Base-by-base conservation (phyloP, 176 grass and related monocot genomes). In the Rhynchospora breviuscula region DNA sequence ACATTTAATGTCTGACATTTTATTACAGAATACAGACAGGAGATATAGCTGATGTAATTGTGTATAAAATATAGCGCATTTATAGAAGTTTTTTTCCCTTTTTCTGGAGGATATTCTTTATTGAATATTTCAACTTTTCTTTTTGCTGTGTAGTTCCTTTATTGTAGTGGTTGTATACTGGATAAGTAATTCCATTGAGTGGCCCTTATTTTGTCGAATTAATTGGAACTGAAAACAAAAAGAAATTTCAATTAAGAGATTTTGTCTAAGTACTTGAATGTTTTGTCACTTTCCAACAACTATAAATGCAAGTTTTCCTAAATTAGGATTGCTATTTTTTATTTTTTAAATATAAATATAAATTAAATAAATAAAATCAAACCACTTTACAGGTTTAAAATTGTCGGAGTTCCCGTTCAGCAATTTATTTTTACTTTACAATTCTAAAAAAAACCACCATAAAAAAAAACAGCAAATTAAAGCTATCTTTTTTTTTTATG, bases 1-100 rank as follows among this genome's bases (percentile, higher is more conserved):
- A 44, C 26, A 19, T 85, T 45, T 71, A 65, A 0, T 61, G 52
- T 75, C 35, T 40, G 35, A 40, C 35, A 40, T 40, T 40, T 2
- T 40, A 40, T 40, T 40, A 40, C 35, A 40, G 2, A 40, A 73
- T 40, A 46, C 51, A 76, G 11, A 76, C 44, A 69, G 66, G 15
- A 43, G 7, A 76, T 54, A 76, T 54, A 76, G 49, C 6, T 78
- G 73, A 78, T 78, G 56, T 33, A 78, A 33, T 33, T 78, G 48
- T 78, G 22, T 54, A 78, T 5, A 31, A 0, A 21, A n/a, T 68
- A 68, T 48, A 46, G 44, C 11, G 6, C 18, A 72, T 72, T 72
- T 21, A 72, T 72, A 72, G 43, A 52, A 52, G 10, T 52, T 52
- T 52, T 52, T 52, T 52, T n/a, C n/a, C n/a, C n/a, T n/a, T 52